These are phyloP conservation scores for Pleurostoma richardsiae DNA, from an alignment of 2,329 filamentous ascomycete genomes.

Conservation along the genomic window DNA sequence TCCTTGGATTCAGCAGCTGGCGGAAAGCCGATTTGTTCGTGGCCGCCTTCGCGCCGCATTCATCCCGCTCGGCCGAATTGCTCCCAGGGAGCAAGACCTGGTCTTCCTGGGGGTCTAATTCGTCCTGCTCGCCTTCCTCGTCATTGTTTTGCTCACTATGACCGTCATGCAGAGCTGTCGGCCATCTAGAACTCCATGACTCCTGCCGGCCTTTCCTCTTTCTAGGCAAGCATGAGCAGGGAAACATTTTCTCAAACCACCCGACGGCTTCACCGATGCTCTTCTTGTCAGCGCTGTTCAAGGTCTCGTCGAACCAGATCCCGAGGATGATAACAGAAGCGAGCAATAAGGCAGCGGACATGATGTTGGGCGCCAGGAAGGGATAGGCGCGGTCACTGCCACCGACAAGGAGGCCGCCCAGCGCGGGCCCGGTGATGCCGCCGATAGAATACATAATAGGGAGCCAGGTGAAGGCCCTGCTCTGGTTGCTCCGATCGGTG, in stretches of 20 bases:
- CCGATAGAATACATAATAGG: slow-evolving; percentile 95
- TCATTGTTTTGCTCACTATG: slow-evolving; percentile 3
- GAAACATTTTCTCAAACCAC: slow-evolving; percentile 22
- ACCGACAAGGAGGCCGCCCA: slow-evolving; percentile 81
- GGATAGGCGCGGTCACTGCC: slow-evolving; percentile 60
- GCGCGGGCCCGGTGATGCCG: slow-evolving; percentile 83
- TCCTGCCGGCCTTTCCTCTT: slow-evolving; percentile 12
- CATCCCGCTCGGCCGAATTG: slow-evolving; percentile 16
- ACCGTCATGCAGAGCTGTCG: slow-evolving; percentile 2
- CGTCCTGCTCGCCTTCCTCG: slow-evolving; percentile 8
- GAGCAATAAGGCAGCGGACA: slow-evolving; percentile 67
- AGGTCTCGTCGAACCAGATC: slow-evolving; percentile 83
- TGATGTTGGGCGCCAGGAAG: slow-evolving; percentile 78
- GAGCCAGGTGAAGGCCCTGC: slow-evolving; percentile 85
- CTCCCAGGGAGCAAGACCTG: slow-evolving; percentile 12
- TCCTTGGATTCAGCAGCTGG: slow-evolving; percentile 73
- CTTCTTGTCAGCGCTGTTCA: slow-evolving; percentile 42
- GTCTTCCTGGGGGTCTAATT: slow-evolving; percentile 1
- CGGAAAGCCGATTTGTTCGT: slow-evolving; percentile 39
- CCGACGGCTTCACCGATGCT: slow-evolving; percentile 12
- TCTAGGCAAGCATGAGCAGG: slow-evolving; percentile 22
- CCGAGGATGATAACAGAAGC: slow-evolving; percentile 68
- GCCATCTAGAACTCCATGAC: slow-evolving; percentile 19
- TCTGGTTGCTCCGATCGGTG: slow-evolving; percentile 93
- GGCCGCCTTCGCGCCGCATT: slow-evolving; percentile 40